A percentile compares a stretch with the other conserved stretches of the same genome.
Conservation (phyloP, 2,329 filamentous ascomycete genomes). For the Penicillium sp. region DNA sequence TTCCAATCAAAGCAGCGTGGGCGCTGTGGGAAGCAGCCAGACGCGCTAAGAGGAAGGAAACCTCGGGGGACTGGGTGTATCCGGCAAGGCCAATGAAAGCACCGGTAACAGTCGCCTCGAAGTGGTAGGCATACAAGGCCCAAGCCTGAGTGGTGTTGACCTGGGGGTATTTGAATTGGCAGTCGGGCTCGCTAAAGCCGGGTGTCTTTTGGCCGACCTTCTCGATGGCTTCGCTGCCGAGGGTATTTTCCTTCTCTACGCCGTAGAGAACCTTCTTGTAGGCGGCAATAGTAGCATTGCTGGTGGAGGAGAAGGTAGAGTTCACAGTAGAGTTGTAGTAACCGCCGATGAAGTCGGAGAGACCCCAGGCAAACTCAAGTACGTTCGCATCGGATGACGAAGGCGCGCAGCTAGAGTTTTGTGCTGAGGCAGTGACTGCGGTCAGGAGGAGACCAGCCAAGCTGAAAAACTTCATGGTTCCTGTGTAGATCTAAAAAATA, state of each 20-base stretch:
- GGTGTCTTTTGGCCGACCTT: conserved; percentile 17
- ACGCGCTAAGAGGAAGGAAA: conserved; percentile 32
- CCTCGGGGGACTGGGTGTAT: conserved; percentile 31
- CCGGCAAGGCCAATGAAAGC: conserved; percentile 31
- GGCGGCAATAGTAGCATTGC: conserved; percentile 14
- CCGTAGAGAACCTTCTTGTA: conserved; percentile 24
- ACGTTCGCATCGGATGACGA: conserved; percentile 21
- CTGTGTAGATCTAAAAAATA: not conserved
- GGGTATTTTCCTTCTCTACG: conserved; percentile 25
- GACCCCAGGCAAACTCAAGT: conserved; percentile 25
- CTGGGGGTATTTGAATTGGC: conserved; percentile 25
- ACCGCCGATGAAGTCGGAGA: conserved; percentile 25
- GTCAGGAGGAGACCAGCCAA: conserved; percentile 22
- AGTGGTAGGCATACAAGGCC: conserved; percentile 19
- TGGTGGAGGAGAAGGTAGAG: conserved; percentile 20
- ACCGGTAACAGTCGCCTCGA: conserved; percentile 24
- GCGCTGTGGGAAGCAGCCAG: conserved; percentile 29
- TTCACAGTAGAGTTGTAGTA: conserved; percentile 32
- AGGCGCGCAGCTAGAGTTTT: conserved; percentile 21
- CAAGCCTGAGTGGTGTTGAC: conserved; percentile 17
- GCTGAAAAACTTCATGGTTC: conserved; percentile 23
- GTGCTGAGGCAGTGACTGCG: conserved; percentile 16
- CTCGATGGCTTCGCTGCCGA: conserved; percentile 27
- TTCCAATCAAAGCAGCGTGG: conserved; percentile 24
- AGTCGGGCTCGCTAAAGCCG: conserved; percentile 21